Evolutionary conservation across 176 grass and related monocot genomes (phyloP).

Genomic region (Musa acuminata): DNA sequence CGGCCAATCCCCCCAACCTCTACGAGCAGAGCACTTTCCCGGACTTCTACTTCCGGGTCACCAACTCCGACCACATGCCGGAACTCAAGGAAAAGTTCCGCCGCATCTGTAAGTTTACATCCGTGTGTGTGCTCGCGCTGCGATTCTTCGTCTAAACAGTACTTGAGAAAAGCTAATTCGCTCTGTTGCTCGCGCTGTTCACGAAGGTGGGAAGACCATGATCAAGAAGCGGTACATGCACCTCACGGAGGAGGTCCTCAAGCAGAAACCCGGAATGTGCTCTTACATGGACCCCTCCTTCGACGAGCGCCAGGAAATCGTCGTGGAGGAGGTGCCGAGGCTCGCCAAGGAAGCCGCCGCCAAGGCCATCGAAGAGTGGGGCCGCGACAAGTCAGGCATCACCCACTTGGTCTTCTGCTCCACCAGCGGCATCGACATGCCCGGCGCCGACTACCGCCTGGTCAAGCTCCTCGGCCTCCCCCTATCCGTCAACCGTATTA

Average conservation of each 20-base stretch:
- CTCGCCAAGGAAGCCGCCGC: background rate
- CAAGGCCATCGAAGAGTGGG: background rate
- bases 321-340: background rate
- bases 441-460: background rate
- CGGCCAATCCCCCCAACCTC: too few relatives aligned
- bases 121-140: background rate
- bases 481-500: background rate
- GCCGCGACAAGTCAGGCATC: background rate
- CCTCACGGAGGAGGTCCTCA: background rate
- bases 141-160: too few relatives aligned
- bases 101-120: too few relatives aligned
- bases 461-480: background rate
- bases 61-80: too few relatives aligned
- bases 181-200: too few relatives aligned
- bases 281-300: background rate
- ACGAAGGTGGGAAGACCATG: background rate
- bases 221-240: background rate
- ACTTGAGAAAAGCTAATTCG: background rate
- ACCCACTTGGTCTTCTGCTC: background rate
- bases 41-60: too few relatives aligned
- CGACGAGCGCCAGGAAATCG: conserved; percentile 1
- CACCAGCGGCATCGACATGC: too few relatives aligned
- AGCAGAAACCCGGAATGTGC: background rate
- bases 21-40: too few relatives aligned
- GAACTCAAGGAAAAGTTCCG: too few relatives aligned